phyloP scores from a whole-genome alignment of 2,329 filamentous ascomycete genomes.

The Monilinia fructicola region DNA sequence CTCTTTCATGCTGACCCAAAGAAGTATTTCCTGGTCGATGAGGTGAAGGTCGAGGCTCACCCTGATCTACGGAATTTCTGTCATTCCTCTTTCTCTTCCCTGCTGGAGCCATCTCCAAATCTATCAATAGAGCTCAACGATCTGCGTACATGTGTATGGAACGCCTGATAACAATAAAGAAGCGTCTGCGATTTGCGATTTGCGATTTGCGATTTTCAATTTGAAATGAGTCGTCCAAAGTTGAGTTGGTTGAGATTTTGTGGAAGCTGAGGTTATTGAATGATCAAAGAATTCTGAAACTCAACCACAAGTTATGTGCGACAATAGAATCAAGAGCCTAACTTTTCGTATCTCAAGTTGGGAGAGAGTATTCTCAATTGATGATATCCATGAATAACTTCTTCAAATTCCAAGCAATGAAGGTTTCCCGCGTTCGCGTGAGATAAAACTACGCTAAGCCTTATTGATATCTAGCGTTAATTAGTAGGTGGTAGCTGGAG shows the following conservation, averaged over 20 bases:
- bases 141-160: constrained; percentile 35
- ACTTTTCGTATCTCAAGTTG: neutral
- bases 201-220: constrained; percentile 3
- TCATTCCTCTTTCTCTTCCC: constrained; percentile 42
- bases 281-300: neutral
- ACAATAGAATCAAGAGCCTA: neutral
- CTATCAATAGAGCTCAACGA: constrained; percentile 29
- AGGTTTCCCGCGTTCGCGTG: constrained; percentile 25
- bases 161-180: neutral
- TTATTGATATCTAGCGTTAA: constrained; percentile 17
- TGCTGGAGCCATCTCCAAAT: constrained; percentile 38
- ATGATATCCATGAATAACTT: neutral
- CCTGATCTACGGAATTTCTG: constrained; percentile 43
- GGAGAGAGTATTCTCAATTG: constrained; percentile 4
- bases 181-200: neutral
- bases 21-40: constrained; percentile 59
- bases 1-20: constrained; percentile 58
- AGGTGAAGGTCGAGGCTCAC: constrained; percentile 56
- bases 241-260: neutral
- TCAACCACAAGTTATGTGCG: neutral
- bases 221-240: constrained; percentile 2
- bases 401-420: constrained; percentile 10
- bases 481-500: no score
- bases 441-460: neutral
- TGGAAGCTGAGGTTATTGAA: neutral